phyloP scores from a whole-genome alignment of 345 rosid species.

The Triadica sebifera region DNA sequence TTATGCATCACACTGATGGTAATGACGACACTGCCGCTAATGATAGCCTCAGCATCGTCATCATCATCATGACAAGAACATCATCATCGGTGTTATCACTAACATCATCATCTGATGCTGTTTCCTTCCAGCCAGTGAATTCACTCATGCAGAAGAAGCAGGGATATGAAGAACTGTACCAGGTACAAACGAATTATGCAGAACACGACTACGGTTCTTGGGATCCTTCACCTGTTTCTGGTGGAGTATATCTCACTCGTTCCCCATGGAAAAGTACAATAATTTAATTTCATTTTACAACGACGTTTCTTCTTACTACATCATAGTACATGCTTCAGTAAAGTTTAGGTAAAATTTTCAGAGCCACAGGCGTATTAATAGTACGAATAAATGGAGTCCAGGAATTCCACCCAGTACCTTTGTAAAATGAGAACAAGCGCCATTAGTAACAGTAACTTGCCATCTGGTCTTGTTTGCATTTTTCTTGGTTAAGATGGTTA shows the following conservation, averaged over 20 bases:
- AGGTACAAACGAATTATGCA: background rate
- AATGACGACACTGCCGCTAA: slow-evolving; percentile 8
- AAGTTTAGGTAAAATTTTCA: background rate
- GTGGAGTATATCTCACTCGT: slow-evolving; percentile 31
- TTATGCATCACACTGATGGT: slow-evolving; percentile 23
- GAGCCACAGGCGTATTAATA: too few species aligned
- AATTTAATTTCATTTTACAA: background rate
- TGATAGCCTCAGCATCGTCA: slow-evolving; percentile 8
- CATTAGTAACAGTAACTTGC: background rate
- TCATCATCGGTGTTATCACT: background rate
- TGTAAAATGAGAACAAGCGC: background rate
- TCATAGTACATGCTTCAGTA: background rate
- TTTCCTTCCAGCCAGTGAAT: background rate
- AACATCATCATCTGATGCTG: background rate
- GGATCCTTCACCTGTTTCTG: slow-evolving; percentile 29
- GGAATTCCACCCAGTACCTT: background rate
- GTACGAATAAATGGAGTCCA: background rate
- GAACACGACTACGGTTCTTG: slow-evolving; percentile 36
- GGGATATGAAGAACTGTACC: background rate
- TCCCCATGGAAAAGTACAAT: slow-evolving; percentile 24
- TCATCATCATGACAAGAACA: background rate
- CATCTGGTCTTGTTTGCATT: background rate
- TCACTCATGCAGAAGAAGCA: slow-evolving; percentile 1
- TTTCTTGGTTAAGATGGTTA: background rate
- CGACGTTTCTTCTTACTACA: background rate